A percentile compares a stretch with the other conserved stretches of the same genome.
Conservation (phyloP, 148 eudicot genomes). For the Vaccinium corymbosum region DNA sequence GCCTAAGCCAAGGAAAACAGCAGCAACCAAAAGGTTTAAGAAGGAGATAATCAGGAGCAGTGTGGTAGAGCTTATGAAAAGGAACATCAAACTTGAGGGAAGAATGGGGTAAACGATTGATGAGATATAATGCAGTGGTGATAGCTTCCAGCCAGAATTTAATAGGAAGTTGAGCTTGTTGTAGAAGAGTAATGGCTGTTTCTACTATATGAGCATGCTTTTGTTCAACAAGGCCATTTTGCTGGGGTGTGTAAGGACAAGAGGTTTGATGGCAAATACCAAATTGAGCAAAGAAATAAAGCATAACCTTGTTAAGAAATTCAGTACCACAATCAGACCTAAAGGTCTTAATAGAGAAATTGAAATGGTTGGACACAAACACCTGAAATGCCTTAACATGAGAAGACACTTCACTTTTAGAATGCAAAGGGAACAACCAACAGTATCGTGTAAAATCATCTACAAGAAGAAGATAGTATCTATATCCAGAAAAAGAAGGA, state of each 20-base stretch:
- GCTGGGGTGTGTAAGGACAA: not conserved
- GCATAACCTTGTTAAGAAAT: not conserved
- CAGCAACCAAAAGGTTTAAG: no score
- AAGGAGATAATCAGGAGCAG: no score
- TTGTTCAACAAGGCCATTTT: not conserved
- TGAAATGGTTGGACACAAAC: not conserved
- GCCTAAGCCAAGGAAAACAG: no score
- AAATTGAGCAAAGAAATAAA: not conserved
- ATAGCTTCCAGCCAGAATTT: no score
- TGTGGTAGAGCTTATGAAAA: no score
- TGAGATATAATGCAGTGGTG: no score
- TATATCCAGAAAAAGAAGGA: no score
- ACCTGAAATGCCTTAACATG: not conserved
- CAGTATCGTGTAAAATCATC: no score
- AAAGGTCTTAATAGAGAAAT: not conserved
- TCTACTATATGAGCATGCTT: no score
- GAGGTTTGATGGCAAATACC: not conserved
- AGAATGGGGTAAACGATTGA: no score
- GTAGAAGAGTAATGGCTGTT: not conserved
- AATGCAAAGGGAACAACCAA: not conserved
- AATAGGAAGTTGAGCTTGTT: not conserved
- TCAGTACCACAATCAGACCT: not conserved
- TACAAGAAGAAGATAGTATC: no score
- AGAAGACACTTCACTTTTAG: not conserved
- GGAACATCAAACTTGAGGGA: no score